These are phyloP conservation scores for Mucor irregularis DNA, from an alignment of 371 early-diverging fungal genomes.

Conservation along the genomic window DNA sequence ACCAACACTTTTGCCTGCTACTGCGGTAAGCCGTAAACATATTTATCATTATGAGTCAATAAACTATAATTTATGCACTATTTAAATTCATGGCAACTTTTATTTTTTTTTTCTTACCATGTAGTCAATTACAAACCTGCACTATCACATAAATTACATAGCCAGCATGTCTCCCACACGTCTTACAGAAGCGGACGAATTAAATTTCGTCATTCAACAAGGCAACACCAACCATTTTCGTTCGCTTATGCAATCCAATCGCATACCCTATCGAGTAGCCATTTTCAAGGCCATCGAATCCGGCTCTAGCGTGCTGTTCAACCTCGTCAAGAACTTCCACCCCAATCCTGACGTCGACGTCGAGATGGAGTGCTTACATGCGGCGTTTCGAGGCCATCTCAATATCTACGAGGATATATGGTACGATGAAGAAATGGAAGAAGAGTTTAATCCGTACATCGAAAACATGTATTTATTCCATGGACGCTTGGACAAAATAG, in stretches of 20 bases:
- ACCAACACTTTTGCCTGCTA: too few relatives aligned
- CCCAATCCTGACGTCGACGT: slow-evolving; percentile 1
- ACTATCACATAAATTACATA: too few relatives aligned
- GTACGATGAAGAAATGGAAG: background rate
- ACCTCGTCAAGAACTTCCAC: background rate
- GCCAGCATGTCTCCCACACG: background rate
- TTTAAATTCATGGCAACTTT: too few relatives aligned
- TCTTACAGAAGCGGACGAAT: background rate
- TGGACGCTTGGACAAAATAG: background rate
- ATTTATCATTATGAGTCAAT: too few relatives aligned
- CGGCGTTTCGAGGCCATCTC: slow-evolving; percentile 1
- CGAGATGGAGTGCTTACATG: background rate
- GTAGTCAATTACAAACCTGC: too few relatives aligned
- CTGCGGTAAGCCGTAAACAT: too few relatives aligned
- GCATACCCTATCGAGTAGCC: background rate
- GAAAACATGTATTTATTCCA: slow-evolving; percentile 3
- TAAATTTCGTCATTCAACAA: background rate
- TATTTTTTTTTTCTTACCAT: too few relatives aligned
- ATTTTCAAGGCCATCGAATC: slow-evolving; percentile 7
- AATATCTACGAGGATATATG: background rate
- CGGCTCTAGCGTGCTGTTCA: background rate
- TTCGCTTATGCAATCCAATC: background rate
- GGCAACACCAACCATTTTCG: background rate
- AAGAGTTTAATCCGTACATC: slow-evolving; percentile 2
- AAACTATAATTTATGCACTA: too few relatives aligned